Conservation (phyloP, 306 rosid genomes). For the Mimosa bimucronata region DNA sequence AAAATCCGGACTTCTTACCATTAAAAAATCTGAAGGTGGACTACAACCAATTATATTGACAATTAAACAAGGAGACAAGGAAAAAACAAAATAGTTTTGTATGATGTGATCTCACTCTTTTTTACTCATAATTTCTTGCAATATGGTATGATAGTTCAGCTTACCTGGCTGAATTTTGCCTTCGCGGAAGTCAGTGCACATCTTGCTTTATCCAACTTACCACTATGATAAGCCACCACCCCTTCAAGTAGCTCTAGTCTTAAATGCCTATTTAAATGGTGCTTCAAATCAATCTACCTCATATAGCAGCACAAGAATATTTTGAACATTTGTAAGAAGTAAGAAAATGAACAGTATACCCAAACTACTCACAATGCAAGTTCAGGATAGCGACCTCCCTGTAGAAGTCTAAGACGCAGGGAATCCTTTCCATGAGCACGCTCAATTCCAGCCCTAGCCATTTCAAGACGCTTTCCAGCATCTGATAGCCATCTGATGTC, state of each 20-base stretch:
- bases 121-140: neutral
- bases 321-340: neutral
- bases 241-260: conserved; percentile 95
- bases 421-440: conserved; percentile 88
- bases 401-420: conserved; percentile 73
- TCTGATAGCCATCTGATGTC: conserved; percentile 83
- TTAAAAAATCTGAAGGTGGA: conserved; percentile 6
- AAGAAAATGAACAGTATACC: conserved; percentile 13
- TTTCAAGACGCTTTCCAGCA: conserved; percentile 82
- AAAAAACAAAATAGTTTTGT: neutral
- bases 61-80: conserved; percentile 19
- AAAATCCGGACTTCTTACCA: neutral
- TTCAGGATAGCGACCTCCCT: conserved; percentile 83
- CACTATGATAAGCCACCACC: conserved; percentile 86
- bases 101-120: conserved; percentile 2
- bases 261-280: conserved; percentile 58
- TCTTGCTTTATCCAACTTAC: conserved; percentile 69
- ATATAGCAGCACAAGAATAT: neutral
- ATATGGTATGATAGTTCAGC: conserved; percentile 20
- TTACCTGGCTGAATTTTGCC: conserved; percentile 64
- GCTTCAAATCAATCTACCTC: conserved; percentile 29
- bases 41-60: neutral
- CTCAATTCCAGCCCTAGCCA: conserved; percentile 75
- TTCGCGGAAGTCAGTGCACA: conserved; percentile 65
- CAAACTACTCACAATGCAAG: conserved; percentile 76